phyloP scores from a whole-genome alignment of 2,329 filamentous ascomycete species.

The Botrytis deweyae region DNA sequence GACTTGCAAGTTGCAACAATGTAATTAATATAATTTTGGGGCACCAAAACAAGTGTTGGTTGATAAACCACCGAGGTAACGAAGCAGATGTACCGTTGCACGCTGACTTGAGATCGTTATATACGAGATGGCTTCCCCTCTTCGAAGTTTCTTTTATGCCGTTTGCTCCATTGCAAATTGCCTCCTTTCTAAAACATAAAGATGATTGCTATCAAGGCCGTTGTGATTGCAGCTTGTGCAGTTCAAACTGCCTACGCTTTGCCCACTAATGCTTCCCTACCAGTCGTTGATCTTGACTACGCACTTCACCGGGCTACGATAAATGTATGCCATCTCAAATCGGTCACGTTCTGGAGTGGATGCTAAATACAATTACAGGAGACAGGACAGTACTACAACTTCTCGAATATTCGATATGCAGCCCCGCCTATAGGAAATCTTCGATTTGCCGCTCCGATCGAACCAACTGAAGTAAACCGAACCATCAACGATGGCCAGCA shows the following conservation, averaged over 20 bases:
- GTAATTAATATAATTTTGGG: background rate
- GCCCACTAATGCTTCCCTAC: conserved; percentile 23
- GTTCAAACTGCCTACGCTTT: conserved; percentile 8
- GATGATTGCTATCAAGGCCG: conserved; percentile 11
- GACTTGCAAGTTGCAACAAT: background rate
- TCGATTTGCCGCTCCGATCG: conserved; percentile 45
- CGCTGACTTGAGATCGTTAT: background rate
- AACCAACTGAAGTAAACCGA: conserved; percentile 37
- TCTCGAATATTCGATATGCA: conserved; percentile 48
- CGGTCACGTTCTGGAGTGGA: background rate
- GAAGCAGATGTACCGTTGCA: background rate
- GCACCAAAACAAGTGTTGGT: background rate
- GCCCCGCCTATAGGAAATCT: conserved; percentile 45
- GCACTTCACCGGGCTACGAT: conserved; percentile 36
- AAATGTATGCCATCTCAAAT: conserved; percentile 31
- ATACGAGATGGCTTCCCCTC: background rate
- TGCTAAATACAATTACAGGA: conserved; percentile 28
- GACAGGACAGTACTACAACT: conserved; percentile 41
- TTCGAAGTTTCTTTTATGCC: background rate
- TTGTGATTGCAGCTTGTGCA: conserved; percentile 8
- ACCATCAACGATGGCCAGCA: conserved; percentile 36
- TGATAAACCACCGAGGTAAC: background rate
- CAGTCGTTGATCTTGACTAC: conserved; percentile 38
- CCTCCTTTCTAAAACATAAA: conserved; percentile 6
- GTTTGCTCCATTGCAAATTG: background rate